Base-by-base conservation (phyloP, 768 basidiomycete species). In the Phlegmacium glaucopus region DNA sequence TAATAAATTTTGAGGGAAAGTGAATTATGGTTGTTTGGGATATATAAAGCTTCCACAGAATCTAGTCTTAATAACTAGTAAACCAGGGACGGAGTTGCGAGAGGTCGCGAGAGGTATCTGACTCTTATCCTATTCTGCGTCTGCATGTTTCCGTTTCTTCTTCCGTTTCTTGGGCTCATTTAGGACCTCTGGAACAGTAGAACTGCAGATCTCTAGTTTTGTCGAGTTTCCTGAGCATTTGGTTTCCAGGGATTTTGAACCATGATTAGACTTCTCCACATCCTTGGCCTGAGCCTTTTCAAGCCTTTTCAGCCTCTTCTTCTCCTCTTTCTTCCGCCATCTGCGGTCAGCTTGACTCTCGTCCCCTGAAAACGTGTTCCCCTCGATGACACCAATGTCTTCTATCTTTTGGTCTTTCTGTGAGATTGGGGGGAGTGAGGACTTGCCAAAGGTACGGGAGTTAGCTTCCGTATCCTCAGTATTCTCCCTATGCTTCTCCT, bases 81-180 rank as follows among this genome's bases (percentile, higher is more conserved):
- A n/a, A n/a, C n/a, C n/a, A n/a, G n/a, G n/a, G n/a, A n/a, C n/a
- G n/a, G n/a, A n/a, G n/a, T n/a, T n/a, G n/a, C n/a, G n/a, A n/a
- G n/a, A n/a, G n/a, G 22, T 22, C 5, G 22, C 22, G 22, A 34
- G 32, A 46, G 45, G 45, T 44, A 42, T 51, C 51, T 50, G 56
- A 38, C 11, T 52, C 54, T 49, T 58, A 22, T 22, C 22, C 22
- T 22, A 22, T 22, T 22, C 22, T 22, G 22, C 22, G 22, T 22
- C 51, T 48, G 54, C 50, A 13, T 37, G 39, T 35, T 39, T 43
- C 8, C n/a, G 35, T 40, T 54, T 47, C 51, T 50, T 52, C 42
- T 28, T 16, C 16, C 34, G 30, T 42, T 39, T 42, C 48, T 47
- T 45, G 6, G 27, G 22, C 18, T 50, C 42, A 5, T 7, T 6